These are phyloP conservation scores for Dacryopinax spathularia DNA, from an alignment of 768 basidiomycete genomes.

Conservation along the genomic window DNA sequence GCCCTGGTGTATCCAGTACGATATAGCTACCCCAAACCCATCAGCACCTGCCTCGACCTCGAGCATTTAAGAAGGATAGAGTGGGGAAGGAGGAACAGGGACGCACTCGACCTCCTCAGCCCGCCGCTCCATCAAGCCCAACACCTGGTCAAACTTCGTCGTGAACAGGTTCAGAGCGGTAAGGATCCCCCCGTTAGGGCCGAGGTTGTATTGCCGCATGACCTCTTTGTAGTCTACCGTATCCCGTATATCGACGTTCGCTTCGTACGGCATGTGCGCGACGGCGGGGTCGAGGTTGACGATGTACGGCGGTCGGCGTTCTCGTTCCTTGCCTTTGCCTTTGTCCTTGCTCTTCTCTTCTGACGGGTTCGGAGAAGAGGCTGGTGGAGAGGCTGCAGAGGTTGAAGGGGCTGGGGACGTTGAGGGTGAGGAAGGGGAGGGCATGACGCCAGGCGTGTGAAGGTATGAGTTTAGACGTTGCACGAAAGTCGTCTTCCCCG, in stretches of 20 bases:
- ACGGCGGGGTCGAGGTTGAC: slow-evolving; percentile 98
- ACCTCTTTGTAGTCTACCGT: slow-evolving; percentile 96
- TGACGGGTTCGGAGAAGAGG: not conserved
- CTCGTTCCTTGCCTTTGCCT: not conserved
- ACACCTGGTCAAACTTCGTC: slow-evolving; percentile 96
- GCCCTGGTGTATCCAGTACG: slow-evolving; percentile 92
- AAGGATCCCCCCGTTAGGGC: slow-evolving; percentile 94
- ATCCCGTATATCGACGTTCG: slow-evolving; percentile 96
- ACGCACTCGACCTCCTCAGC: slow-evolving; percentile 77
- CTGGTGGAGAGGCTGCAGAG: not conserved
- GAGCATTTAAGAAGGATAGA: not conserved
- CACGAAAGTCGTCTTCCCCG: slow-evolving; percentile 95
- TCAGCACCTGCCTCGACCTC: not conserved
- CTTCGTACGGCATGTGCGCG: slow-evolving; percentile 75
- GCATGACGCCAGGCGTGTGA: slow-evolving; percentile 34
- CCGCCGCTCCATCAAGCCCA: slow-evolving; percentile 80
- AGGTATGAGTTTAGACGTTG: slow-evolving; percentile 88
- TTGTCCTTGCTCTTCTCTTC: not conserved
- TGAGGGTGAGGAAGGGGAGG: not conserved
- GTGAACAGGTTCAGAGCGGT: slow-evolving; percentile 96
- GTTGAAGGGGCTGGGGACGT: too few species aligned
- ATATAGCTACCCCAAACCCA: slow-evolving; percentile 55
- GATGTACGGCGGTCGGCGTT: slow-evolving; percentile 53
- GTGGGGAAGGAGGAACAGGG: slow-evolving; percentile 3
- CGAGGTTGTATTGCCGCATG: slow-evolving; percentile 99